phyloP scores from a whole-genome alignment of 306 rosid species.

The Cucurbita pepo region DNA sequence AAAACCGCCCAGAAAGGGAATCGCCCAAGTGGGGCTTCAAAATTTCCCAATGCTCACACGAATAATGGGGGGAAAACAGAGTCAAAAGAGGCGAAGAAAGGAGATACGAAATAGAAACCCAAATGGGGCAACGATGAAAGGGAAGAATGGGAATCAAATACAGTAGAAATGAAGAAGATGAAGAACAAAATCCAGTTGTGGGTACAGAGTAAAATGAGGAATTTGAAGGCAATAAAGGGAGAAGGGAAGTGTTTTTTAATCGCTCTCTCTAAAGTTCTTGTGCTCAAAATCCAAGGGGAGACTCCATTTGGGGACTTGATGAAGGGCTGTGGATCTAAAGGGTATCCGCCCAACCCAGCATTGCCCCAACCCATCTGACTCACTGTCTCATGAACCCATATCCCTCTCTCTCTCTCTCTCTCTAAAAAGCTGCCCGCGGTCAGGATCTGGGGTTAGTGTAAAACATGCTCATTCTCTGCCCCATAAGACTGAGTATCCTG shows the following conservation, averaged over 20 bases:
- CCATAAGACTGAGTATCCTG: not conserved
- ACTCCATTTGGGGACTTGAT: slow-evolving; percentile 42
- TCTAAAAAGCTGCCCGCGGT: slow-evolving; percentile 18
- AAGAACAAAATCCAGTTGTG: slow-evolving; percentile 39
- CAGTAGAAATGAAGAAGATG: slow-evolving; percentile 10
- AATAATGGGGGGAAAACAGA: not conserved
- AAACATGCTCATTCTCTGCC: not conserved
- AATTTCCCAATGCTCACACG: not conserved
- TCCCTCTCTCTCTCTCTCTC: slow-evolving; percentile 3
- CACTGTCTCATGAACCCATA: not conserved
- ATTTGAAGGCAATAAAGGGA: slow-evolving; percentile 74
- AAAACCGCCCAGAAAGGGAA: slow-evolving; percentile 4
- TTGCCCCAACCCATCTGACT: slow-evolving; percentile 11
- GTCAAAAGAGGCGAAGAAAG: slow-evolving; percentile 8
- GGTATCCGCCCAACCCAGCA: slow-evolving; percentile 25
- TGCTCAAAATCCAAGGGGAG: slow-evolving; percentile 66
- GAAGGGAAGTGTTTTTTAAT: slow-evolving; percentile 22
- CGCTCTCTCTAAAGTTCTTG: slow-evolving; percentile 26
- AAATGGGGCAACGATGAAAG: slow-evolving; percentile 8
- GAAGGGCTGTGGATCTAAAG: slow-evolving; percentile 25
- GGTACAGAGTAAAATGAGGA: slow-evolving; percentile 47
- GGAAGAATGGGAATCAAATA: slow-evolving; percentile 17
- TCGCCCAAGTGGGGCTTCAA: not conserved
- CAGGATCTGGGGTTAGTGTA: slow-evolving; percentile 10
- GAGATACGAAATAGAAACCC: slow-evolving; percentile 7